Percentiles rank a stretch among this genome's conserved stretches.
Evolutionary conservation across 805 yeast species (phyloP).

Genomic region (Metschnikowia colocasiae): DNA sequence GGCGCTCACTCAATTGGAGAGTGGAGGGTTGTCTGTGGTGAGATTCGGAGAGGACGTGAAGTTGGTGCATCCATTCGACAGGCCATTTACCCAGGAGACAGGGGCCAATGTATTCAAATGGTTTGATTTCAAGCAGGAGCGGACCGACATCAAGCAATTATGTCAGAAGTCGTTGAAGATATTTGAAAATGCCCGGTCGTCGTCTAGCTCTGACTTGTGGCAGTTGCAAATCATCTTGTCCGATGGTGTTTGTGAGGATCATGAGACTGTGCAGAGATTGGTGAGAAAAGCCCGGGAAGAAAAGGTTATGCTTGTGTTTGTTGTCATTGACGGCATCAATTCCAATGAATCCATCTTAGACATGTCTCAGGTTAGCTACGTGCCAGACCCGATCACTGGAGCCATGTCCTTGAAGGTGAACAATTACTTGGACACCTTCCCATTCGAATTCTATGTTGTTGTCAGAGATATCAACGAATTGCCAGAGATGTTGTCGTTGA

Average conservation of each 20-base stretch:
- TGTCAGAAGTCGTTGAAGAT: slow-evolving; percentile 68
- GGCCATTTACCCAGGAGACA: slow-evolving; percentile 75
- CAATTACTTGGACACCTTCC: slow-evolving; percentile 87
- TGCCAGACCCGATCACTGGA: slow-evolving; percentile 61
- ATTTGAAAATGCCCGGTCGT: slow-evolving; percentile 56
- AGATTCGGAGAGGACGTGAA: slow-evolving; percentile 82
- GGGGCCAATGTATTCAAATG: slow-evolving; percentile 83
- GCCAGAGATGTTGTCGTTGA: slow-evolving; percentile 86
- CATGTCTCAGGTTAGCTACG: slow-evolving; percentile 88
- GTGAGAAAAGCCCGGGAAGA: slow-evolving; percentile 92
- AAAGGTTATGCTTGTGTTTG: slow-evolving; percentile 91
- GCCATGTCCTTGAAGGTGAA: slow-evolving; percentile 69
- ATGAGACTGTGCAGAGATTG: slow-evolving; percentile 71
- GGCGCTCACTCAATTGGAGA: slow-evolving; percentile 88
- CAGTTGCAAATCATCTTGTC: slow-evolving; percentile 88
- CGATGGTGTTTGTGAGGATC: slow-evolving; percentile 98
- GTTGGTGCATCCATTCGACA: slow-evolving; percentile 86
- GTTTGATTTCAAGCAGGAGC: slow-evolving; percentile 86
- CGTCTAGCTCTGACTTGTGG: slow-evolving; percentile 67
- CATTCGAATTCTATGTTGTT: slow-evolving; percentile 94
- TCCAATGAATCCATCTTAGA: slow-evolving; percentile 85
- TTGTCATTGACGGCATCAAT: slow-evolving; percentile 84
- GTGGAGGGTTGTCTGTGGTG: slow-evolving; percentile 88
- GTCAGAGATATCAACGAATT: slow-evolving; percentile 84
- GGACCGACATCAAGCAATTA: slow-evolving; percentile 77